phyloP scores from a whole-genome alignment of 768 basidiomycete species.

The Suillus fuscotomentosus region DNA sequence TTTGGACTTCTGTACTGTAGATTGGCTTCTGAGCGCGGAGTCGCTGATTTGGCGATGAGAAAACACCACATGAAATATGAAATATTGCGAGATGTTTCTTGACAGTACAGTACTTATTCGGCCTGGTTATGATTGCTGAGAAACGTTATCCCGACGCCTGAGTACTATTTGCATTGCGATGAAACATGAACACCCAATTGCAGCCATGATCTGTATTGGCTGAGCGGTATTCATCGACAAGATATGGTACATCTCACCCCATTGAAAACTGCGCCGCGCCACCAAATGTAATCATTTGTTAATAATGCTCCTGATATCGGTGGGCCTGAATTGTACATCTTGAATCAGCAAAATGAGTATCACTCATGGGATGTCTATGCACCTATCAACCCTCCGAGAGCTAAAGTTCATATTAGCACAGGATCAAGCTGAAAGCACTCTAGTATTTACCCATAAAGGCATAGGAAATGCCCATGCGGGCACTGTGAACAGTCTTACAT shows the following conservation, averaged over 20 bases:
- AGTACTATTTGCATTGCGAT: constrained; percentile 26
- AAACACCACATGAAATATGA: too few species aligned
- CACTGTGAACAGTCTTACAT: constrained; percentile 15
- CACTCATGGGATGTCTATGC: background rate
- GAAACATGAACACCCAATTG: constrained; percentile 25
- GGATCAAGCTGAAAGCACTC: background rate
- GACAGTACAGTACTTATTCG: background rate
- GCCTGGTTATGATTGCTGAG: background rate
- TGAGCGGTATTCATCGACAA: background rate
- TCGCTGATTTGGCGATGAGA: constrained; percentile 1
- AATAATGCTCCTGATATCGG: constrained; percentile 60
- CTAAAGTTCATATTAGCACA: constrained; percentile 5
- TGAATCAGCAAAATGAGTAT: constrained; percentile 26
- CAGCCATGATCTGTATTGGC: constrained; percentile 16
- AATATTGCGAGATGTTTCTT: constrained; percentile 1
- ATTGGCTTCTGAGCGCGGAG: constrained; percentile 3
- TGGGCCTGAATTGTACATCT: constrained; percentile 43
- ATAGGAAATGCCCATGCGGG: constrained; percentile 51
- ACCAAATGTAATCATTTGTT: constrained; percentile 52
- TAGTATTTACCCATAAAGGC: constrained; percentile 41
- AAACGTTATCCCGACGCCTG: constrained; percentile 5
- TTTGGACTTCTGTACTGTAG: background rate
- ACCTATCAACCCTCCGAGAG: constrained; percentile 23
- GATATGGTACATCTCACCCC: constrained; percentile 29
- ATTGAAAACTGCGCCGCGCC: constrained; percentile 54